Percentiles rank a stretch among this genome's conserved stretches.
These are phyloP conservation scores for Limnanthes douglasii DNA, from an alignment of 345 rosid genomes.

Conservation along the genomic window DNA sequence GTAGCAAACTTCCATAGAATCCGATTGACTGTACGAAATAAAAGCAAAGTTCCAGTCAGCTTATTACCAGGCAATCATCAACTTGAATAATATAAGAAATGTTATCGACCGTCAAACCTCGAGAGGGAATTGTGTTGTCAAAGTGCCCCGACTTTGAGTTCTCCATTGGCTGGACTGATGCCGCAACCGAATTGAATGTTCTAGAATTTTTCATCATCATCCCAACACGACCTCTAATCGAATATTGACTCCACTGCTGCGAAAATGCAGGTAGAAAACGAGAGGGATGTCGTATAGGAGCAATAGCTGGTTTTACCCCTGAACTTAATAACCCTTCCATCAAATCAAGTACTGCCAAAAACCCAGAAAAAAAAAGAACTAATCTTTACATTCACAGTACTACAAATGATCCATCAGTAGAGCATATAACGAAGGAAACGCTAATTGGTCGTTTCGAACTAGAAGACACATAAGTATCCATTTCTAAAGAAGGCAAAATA, in stretches of 20 bases:
- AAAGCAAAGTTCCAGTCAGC: background rate
- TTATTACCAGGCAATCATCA: background rate
- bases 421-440: too few species aligned
- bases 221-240: slow-evolving; percentile 10
- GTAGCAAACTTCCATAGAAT: background rate
- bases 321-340: slow-evolving; percentile 50
- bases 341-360: slow-evolving; percentile 15
- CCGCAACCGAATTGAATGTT: slow-evolving; percentile 25
- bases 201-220: slow-evolving; percentile 21
- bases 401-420: too few species aligned
- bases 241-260: slow-evolving; percentile 14
- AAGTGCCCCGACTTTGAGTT: slow-evolving; percentile 19
- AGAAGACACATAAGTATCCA: too few species aligned
- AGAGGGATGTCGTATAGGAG: slow-evolving; percentile 15
- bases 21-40: background rate
- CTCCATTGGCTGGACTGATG: slow-evolving; percentile 38
- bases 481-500: too few species aligned
- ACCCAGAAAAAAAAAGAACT: slow-evolving; percentile 8
- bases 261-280: slow-evolving; percentile 11
- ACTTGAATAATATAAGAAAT: background rate
- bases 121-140: slow-evolving; percentile 34
- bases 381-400: too few species aligned
- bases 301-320: slow-evolving; percentile 18
- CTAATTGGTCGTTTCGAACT: too few species aligned
- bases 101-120: slow-evolving; percentile 22